These are phyloP conservation scores for Glomus cerebriforme DNA, from an alignment of 192 early-diverging fungal species.

Conservation along the genomic window DNA sequence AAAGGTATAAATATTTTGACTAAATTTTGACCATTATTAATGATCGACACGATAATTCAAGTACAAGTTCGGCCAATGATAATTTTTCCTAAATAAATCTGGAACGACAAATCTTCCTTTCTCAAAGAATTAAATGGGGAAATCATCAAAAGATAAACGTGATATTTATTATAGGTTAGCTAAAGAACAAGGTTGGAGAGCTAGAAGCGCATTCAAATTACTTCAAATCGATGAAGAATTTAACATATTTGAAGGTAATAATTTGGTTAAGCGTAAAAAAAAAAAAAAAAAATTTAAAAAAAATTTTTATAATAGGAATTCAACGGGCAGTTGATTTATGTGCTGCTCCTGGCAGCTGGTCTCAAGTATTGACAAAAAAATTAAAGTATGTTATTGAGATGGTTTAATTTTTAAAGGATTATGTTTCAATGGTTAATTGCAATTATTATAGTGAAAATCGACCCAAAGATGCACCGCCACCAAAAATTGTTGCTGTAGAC, in stretches of 20 bases:
- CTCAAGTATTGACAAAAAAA: constrained; percentile 80
- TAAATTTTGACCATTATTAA: no score
- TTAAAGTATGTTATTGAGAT: constrained; percentile 48
- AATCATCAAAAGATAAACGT: constrained; percentile 90
- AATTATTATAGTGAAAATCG: constrained; percentile 50
- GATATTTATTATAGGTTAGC: constrained; percentile 97
- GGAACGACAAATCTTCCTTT: no score
- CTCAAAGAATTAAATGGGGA: constrained; percentile 69
- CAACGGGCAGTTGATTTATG: constrained; percentile 92
- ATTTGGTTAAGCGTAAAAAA: no score
- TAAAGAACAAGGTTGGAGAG: constrained; percentile 98
- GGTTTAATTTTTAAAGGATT: neutral
- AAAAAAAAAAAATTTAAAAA: no score
- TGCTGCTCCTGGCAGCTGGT: constrained; percentile 97
- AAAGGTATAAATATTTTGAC: neutral
- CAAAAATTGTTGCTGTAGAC: constrained; percentile 89
- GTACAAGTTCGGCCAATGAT: no score
- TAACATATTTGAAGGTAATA: constrained; percentile 74
- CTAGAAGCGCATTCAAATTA: constrained; percentile 96
- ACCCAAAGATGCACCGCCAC: constrained; percentile 8
- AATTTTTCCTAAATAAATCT: no score
- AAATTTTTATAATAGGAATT: constrained; percentile 59
- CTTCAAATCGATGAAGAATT: constrained; percentile 97
- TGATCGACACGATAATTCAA: no score
- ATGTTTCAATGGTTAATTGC: neutral